These are phyloP conservation scores for Pyrenochaeta sp. DNA, from an alignment of 2,329 filamentous ascomycete species.

Conservation along the genomic window DNA sequence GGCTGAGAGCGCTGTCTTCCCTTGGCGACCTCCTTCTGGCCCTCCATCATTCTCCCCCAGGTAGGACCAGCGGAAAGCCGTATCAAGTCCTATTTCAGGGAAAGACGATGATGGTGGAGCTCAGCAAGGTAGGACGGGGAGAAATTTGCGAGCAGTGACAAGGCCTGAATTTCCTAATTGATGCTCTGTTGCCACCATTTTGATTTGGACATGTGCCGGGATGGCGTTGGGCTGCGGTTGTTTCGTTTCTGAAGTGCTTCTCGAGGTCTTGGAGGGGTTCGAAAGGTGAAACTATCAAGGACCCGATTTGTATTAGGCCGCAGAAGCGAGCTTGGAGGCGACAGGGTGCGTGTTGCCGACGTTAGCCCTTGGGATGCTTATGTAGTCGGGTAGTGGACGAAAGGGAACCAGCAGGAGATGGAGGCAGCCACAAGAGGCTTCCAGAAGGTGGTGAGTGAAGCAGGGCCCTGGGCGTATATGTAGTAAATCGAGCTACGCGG, in stretches of 20 bases:
- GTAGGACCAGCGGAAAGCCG: constrained; percentile 24
- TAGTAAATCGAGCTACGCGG: constrained; percentile 14
- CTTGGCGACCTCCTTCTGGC: constrained; percentile 29
- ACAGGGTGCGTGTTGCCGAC: constrained; percentile 29
- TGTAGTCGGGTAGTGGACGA: constrained; percentile 11
- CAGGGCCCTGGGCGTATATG: constrained; percentile 24
- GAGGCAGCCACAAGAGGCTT: constrained; percentile 18
- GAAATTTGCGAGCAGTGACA: constrained; percentile 23
- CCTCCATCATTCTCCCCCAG: constrained; percentile 36
- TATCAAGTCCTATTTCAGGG: constrained; percentile 25
- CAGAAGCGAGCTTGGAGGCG: constrained; percentile 29
- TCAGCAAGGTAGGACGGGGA: constrained; percentile 29
- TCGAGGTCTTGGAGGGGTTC: constrained; percentile 37
- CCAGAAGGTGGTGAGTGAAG: constrained; percentile 17
- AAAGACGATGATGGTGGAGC: constrained; percentile 29
- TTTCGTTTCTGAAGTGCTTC: constrained; percentile 28
- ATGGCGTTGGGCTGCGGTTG: constrained; percentile 31
- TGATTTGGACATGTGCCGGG: constrained; percentile 26
- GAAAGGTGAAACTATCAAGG: constrained; percentile 42
- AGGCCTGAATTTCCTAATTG: constrained; percentile 38
- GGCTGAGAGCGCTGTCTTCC: constrained; percentile 28
- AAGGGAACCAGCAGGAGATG: constrained; percentile 10
- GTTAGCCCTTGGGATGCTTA: constrained; percentile 16
- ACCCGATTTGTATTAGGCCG: constrained; percentile 42
- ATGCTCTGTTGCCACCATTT: constrained; percentile 36